Conservation (phyloP, 148 eudicot species). For the Simmondsia chinensis region DNA sequence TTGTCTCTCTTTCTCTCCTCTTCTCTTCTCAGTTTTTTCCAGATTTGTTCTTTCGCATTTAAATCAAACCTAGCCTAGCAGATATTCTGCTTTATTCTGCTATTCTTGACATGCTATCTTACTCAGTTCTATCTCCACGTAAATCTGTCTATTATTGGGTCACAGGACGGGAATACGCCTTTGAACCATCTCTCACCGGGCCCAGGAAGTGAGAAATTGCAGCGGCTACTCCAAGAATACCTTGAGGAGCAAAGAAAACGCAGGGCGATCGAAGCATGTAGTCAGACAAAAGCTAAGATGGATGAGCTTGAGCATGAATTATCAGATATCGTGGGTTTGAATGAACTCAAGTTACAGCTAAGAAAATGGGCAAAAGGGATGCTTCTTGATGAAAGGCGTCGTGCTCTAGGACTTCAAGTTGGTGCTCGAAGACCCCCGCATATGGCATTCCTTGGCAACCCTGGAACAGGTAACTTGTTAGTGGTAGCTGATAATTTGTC, state of each 20-base stretch:
- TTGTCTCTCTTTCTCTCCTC: background rate
- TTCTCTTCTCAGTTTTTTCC: background rate
- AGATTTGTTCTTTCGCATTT: too few relatives aligned
- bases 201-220: slow-evolving; percentile 70
- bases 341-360: slow-evolving; percentile 77
- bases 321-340: slow-evolving; percentile 63
- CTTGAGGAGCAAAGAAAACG: slow-evolving; percentile 81
- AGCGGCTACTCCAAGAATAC: slow-evolving; percentile 43
- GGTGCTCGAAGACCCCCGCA: slow-evolving; percentile 91
- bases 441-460: slow-evolving; percentile 99
- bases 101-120: background rate
- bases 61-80: too few relatives aligned
- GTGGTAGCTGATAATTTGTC: too few relatives aligned
- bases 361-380: slow-evolving; percentile 97
- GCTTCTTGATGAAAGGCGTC: slow-evolving; percentile 98
- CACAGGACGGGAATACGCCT: slow-evolving; percentile 88
- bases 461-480: slow-evolving; percentile 76
- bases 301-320: slow-evolving; percentile 77
- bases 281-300: slow-evolving; percentile 93
- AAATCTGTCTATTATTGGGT: slow-evolving; percentile 5
- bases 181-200: slow-evolving; percentile 77
- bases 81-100: too few relatives aligned
- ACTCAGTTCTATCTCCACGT: slow-evolving; percentile 2
- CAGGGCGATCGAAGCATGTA: slow-evolving; percentile 82
- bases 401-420: slow-evolving; percentile 89